phyloP scores from a whole-genome alignment of 1,284 basidiomycete genomes.

The Agroathelia rolfsii region DNA sequence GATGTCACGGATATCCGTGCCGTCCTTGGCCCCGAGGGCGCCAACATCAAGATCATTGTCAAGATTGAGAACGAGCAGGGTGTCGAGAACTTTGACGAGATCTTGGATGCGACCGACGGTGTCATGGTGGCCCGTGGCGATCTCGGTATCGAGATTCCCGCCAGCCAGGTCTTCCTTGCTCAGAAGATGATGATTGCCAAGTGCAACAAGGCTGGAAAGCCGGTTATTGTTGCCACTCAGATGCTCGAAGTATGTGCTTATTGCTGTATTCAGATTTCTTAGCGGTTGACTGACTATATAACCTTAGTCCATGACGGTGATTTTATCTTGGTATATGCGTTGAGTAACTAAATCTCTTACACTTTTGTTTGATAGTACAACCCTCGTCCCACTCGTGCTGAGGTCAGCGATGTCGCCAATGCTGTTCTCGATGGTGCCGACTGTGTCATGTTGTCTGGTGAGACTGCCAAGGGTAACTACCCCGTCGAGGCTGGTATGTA shows the following conservation, averaged over 20 bases:
- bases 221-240: constrained; percentile 97
- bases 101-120: constrained; percentile 85
- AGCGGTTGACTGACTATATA: constrained; percentile 10
- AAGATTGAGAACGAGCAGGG: constrained; percentile 99
- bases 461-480: constrained; percentile 94
- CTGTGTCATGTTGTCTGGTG: constrained; percentile 97
- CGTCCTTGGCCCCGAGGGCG: constrained; percentile 86
- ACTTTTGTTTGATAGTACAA: constrained; percentile 55
- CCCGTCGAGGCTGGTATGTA: constrained; percentile 81
- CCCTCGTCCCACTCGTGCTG: constrained; percentile 92
- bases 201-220: constrained; percentile 95
- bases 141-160: constrained; percentile 96
- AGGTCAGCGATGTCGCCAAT: constrained; percentile 96
- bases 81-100: constrained; percentile 96
- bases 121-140: constrained; percentile 99
- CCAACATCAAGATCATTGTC: constrained; percentile 93
- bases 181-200: constrained; percentile 99
- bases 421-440: constrained; percentile 95
- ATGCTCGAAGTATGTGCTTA: constrained; percentile 82
- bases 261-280: constrained; percentile 5
- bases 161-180: constrained; percentile 93
- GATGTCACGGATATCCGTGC: constrained; percentile 89
- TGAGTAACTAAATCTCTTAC: constrained; percentile 12
- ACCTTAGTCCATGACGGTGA: constrained; percentile 84
- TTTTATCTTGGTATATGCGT: constrained; percentile 14